Percentiles rank a stretch among this genome's conserved stretches.
phyloP scores from a whole-genome alignment of 305 asterid genomes.

The Fraxinus angustifolia region DNA sequence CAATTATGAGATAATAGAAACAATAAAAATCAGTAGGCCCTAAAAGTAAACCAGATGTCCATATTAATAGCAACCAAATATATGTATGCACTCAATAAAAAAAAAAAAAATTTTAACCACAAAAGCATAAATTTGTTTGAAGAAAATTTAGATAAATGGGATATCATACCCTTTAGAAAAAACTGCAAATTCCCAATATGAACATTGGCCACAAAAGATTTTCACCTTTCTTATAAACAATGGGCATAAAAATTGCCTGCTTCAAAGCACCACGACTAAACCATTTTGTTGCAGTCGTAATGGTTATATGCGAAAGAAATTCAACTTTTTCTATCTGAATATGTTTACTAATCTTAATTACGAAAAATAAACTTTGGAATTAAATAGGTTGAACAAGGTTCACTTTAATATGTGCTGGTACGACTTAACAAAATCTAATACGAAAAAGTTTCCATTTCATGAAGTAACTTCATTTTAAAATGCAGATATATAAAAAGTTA shows the following conservation, averaged over 20 bases:
- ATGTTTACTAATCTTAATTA: slow-evolving; percentile 2
- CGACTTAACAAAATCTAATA: neutral
- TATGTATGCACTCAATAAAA: neutral
- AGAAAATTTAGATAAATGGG: neutral
- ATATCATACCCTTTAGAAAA: neutral
- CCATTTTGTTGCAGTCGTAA: neutral
- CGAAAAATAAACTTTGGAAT: neutral
- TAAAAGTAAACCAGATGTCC: neutral
- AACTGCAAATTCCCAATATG: neutral
- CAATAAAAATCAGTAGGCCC: neutral
- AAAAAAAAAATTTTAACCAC: too few species aligned
- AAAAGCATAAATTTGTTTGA: neutral
- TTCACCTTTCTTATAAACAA: neutral
- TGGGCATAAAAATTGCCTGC: neutral
- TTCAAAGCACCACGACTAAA: neutral
- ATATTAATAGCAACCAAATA: neutral
- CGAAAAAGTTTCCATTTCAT: neutral
- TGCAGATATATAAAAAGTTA: neutral
- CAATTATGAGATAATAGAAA: neutral
- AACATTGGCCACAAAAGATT: neutral
- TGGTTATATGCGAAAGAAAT: slow-evolving; percentile 11
- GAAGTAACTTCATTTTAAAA: slow-evolving; percentile 9
- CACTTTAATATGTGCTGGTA: neutral
- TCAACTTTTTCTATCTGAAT: neutral
- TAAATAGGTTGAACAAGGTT: neutral